These are phyloP conservation scores for Euphrasia confusa DNA, from an alignment of 257 asterid species.

Conservation along the genomic window DNA sequence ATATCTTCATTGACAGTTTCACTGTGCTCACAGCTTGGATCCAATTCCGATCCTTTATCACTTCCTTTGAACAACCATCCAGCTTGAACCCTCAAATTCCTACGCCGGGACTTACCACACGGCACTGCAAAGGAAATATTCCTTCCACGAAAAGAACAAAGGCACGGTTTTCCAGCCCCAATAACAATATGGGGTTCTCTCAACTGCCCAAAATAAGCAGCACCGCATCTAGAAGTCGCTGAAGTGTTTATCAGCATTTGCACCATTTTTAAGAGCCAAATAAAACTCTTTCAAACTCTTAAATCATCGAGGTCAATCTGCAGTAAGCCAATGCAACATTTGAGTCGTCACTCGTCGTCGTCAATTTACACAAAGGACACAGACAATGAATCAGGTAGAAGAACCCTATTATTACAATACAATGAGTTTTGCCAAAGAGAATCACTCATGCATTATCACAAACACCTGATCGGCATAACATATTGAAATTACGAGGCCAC, in stretches of 20 bases:
- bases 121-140: slow-evolving; percentile 31
- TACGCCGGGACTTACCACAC: slow-evolving; percentile 28
- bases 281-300: slow-evolving; percentile 23
- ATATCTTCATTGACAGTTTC: slow-evolving; percentile 88
- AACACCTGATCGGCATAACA: background rate
- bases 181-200: slow-evolving; percentile 34
- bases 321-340: slow-evolving; percentile 12
- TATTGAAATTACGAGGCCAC: background rate
- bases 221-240: slow-evolving; percentile 47
- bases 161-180: slow-evolving; percentile 39
- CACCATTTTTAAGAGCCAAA: slow-evolving; percentile 37
- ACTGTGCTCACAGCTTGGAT: slow-evolving; percentile 78
- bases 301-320: slow-evolving; percentile 25
- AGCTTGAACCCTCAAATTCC: slow-evolving; percentile 58
- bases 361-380: slow-evolving; percentile 6
- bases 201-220: slow-evolving; percentile 36
- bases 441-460: slow-evolving; percentile 12
- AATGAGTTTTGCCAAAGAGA: slow-evolving; percentile 8
- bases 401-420: slow-evolving; percentile 9
- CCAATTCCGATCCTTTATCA: slow-evolving; percentile 49
- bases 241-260: slow-evolving; percentile 48
- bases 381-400: slow-evolving; percentile 9
- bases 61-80: slow-evolving; percentile 81
- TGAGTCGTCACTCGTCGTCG: background rate
- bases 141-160: slow-evolving; percentile 36